Evolutionary conservation across 169 alveolate species (phyloP).

Genomic region (Eimeria necatrix): DNA sequence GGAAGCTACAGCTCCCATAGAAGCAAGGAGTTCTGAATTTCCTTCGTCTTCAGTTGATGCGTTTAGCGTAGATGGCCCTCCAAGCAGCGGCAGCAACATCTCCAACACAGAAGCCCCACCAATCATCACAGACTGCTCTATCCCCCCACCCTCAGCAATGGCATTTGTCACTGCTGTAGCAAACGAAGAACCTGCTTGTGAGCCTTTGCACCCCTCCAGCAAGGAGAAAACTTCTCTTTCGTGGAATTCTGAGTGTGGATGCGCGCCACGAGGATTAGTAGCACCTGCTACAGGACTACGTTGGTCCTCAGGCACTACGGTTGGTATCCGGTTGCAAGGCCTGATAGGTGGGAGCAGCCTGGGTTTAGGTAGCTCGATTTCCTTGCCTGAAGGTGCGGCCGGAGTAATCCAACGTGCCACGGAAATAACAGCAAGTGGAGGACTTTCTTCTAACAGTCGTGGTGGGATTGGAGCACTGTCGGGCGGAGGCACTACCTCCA

Average conservation of each 20-base stretch:
- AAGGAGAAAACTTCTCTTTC: slow-evolving; percentile 17
- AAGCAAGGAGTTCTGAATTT: background rate
- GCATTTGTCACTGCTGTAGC: background rate
- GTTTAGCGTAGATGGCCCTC: slow-evolving; percentile 55
- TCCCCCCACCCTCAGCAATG: background rate
- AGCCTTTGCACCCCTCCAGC: background rate
- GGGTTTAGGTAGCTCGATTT: slow-evolving; percentile 38
- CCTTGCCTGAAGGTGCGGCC: slow-evolving; percentile 50
- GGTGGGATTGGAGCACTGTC: slow-evolving; percentile 34
- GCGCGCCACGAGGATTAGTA: background rate
- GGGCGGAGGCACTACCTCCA: slow-evolving; percentile 22
- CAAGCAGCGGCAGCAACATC: slow-evolving; percentile 46
- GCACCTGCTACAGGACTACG: slow-evolving; percentile 29
- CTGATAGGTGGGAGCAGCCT: slow-evolving; percentile 33
- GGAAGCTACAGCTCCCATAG: background rate
- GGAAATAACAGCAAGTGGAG: background rate
- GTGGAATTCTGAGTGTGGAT: slow-evolving; percentile 13
- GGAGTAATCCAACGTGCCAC: slow-evolving; percentile 3
- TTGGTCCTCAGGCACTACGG: slow-evolving; percentile 16
- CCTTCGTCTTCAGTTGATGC: slow-evolving; percentile 63
- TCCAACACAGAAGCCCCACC: background rate
- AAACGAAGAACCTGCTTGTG: slow-evolving; percentile 10
- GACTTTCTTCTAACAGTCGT: background rate
- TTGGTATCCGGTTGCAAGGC: slow-evolving; percentile 34
- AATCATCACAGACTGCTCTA: background rate